phyloP scores from a whole-genome alignment of 768 basidiomycete genomes.

The Gymnopilus dilepis region DNA sequence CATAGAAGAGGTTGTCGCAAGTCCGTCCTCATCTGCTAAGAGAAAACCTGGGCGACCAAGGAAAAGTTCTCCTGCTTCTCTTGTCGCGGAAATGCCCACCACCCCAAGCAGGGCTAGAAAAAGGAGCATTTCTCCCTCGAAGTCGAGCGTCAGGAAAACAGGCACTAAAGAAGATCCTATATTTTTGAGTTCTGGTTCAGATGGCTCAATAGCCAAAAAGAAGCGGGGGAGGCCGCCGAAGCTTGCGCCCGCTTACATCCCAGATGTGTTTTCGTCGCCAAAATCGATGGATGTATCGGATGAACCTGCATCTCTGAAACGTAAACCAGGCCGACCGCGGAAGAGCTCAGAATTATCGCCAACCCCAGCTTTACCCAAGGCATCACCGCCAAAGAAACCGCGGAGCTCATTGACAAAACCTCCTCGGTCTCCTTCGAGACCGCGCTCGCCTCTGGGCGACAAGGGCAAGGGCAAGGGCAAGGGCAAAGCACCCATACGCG shows the following conservation, averaged over 20 bases:
- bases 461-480: not conserved
- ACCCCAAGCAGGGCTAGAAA: not conserved
- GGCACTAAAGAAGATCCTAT: constrained; percentile 2
- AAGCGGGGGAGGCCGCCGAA: constrained; percentile 14
- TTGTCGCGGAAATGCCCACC: not conserved
- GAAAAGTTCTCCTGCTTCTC: not conserved
- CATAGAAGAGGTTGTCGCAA: constrained; percentile 22
- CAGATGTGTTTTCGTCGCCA: not conserved
- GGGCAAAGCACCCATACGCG: not conserved
- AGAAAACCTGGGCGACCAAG: constrained; percentile 19
- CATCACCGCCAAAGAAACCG: not conserved
- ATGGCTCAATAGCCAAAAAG: constrained; percentile 7
- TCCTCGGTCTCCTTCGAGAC: not conserved
- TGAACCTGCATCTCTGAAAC: not conserved
- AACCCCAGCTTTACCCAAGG: not conserved
- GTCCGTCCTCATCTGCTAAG: constrained; percentile 17
- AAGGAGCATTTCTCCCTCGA: not conserved
- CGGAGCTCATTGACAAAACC: too few relatives aligned
- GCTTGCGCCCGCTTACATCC: not conserved
- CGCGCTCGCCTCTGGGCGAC: not conserved
- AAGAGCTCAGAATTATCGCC: not conserved
- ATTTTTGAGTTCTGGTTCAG: constrained; percentile 2
- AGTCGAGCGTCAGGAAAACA: not conserved
- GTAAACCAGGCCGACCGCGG: constrained; percentile 9
- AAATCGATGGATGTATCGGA: not conserved